Evolutionary conservation across 176 grass and related monocot species (phyloP), one percentile per base, ranked within the genome.

Genomic region (Carex kokanica): DNA sequence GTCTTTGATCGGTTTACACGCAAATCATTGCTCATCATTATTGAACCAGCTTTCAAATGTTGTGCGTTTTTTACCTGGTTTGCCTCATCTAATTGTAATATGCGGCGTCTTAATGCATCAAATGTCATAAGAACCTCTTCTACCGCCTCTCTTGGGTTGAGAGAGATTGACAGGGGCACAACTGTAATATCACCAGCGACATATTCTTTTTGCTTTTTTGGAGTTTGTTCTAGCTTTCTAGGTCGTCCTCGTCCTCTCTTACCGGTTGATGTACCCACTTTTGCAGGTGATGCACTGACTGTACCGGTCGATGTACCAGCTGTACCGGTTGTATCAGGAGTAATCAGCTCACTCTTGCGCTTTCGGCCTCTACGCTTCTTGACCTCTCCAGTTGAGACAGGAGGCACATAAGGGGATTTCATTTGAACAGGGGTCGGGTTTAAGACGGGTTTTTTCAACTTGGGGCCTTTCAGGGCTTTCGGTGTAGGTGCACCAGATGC

Each of bases 91-190:
- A 93, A 24, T 84, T 97, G 94, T 83, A 87, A 41, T 41, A 94
- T 82, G 71, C 94, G 87, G 15, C 94, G 78, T 18, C 94, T 83
- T 75, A 97, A 64, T 57, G 91, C 91, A 67, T 97, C 94, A 45
- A 91, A 97, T 49, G 88, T 93, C 87, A 91, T 93, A 53, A 93
- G 91, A 34, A 94, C 87, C 83, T 91, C 90, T 81, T 97, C 94
- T 67, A 85, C 86, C 36, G 84, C 67, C 65, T 91, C 89, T 78
- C 91, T 88, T 15, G 94, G 86, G 75, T 93, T 89, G 77, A 86
- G 79, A 40, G 84, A 97, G 74, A 27, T 72, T 62, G 87, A 36
- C 24, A 89, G 23, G 17, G 57, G 59, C 15, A 84, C 41, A 29
- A 93, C 20, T n/a, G 31, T 90, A 81, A 61, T 74, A 16, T 81